Percentiles rank a stretch among this genome's conserved stretches.
phyloP scores from a whole-genome alignment of 164 flowering plant genomes.

The Nelumbo lutea region DNA sequence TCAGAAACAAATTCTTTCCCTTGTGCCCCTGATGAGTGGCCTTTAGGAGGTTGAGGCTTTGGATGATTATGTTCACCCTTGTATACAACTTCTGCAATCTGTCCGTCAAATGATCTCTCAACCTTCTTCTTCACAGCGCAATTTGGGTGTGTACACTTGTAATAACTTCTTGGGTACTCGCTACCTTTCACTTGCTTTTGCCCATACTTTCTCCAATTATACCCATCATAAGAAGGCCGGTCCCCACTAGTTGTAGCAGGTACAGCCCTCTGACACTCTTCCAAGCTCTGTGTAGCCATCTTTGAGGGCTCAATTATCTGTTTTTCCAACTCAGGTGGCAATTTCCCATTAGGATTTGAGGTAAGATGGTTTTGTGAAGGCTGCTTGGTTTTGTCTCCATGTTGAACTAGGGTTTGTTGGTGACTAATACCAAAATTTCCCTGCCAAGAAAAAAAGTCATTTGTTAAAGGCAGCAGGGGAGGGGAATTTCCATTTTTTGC shows the following conservation, averaged over 20 bases:
- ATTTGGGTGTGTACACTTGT: constrained; percentile 85
- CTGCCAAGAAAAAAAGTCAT: constrained; percentile 30
- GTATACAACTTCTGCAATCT: constrained; percentile 90
- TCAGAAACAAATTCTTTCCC: constrained; percentile 34
- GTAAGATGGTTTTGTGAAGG: constrained; percentile 20
- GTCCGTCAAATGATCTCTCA: constrained; percentile 80
- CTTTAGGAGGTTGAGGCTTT: constrained; percentile 70
- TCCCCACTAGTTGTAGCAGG: constrained; percentile 30
- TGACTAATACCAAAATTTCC: constrained; percentile 35
- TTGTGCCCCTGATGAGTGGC: constrained; percentile 34
- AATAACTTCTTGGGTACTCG: constrained; percentile 85
- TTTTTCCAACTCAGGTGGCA: constrained; percentile 24
- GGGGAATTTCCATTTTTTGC: too few relatives aligned
- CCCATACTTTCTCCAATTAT: constrained; percentile 97
- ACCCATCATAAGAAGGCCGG: constrained; percentile 79
- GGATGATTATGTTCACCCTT: constrained; percentile 90
- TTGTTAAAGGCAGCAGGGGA: too few relatives aligned
- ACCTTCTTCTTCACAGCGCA: constrained; percentile 95
- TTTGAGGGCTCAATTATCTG: constrained; percentile 25
- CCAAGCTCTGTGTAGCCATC: constrained; percentile 25
- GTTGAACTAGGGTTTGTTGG: constrained; percentile 28
- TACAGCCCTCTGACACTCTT: constrained; percentile 34
- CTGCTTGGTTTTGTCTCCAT: constrained; percentile 24
- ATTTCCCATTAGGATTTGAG: constrained; percentile 26
- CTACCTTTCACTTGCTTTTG: constrained; percentile 99